Evolutionary conservation across 176 grass and related monocot species (phyloP), one percentile per base, ranked within the genome.

Genomic region (Phyllostachys edulis): DNA sequence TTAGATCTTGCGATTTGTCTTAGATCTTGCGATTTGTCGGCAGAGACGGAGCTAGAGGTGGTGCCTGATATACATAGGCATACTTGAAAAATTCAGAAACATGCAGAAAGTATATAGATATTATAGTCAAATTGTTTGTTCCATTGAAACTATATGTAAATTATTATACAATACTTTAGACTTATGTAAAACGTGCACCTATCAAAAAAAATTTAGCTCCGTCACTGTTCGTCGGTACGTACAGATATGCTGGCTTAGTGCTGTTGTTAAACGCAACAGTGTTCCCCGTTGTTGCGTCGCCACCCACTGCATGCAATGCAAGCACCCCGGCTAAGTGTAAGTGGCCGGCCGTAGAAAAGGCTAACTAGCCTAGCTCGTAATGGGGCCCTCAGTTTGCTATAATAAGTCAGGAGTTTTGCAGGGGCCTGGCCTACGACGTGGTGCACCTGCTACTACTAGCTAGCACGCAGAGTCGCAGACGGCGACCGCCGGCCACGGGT

Each of bases 271-370:
- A 59, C 21, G 55, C 55, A 23, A 59, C 55, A 59, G 55, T 59
- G 21, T 21, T 9, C 2, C 3, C 3, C 4, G 9, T 12, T 61
- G 9, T 12, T 11, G 26, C 27, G 9, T 54, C 47, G 10, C 77
- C 16, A 45, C 51, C 27, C 34, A 11, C 60, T 15, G 60, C 29
- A 29, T 21, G 60, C 46, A 16, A 29, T 21, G 60, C 46, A 16
- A 3, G 13, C 72, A 32, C 73, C 24, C 47, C 44, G 9, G 20
- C 51, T 55, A 2, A 70, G 83, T 70, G 74, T 55, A 4, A 70
- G 74, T 70, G 74, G 64, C 74, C 52, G 51, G 63, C 73, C 73
- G 38, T 2, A 37, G 16, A 16, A 69, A 85, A 61, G 50, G 49
- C 74, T 60, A 61, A 14, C 21, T 5, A 67, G 0, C 41, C 38